Percentiles rank a stretch among this genome's conserved stretches.
These are phyloP conservation scores for Periglandula ipomoeae DNA, from an alignment of 2,329 filamentous ascomycete genomes.

Conservation along the genomic window DNA sequence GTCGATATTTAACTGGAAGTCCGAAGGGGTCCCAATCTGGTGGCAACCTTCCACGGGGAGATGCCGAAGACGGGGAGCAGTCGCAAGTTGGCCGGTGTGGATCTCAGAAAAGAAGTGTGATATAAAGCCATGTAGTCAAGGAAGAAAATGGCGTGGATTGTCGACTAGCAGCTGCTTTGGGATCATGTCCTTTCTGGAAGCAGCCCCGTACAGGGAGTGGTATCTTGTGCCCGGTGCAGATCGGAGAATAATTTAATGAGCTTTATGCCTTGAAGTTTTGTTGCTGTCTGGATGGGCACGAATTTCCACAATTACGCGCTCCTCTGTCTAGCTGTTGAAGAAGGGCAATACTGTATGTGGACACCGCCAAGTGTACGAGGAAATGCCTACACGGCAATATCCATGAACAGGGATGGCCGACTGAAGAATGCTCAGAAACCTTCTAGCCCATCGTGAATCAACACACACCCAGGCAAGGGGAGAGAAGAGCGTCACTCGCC, in stretches of 20 bases:
- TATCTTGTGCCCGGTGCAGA: slow-evolving; percentile 2
- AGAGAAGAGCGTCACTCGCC: too few relatives aligned
- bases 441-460: neutral
- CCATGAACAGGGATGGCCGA: slow-evolving; percentile 8
- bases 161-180: neutral
- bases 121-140: slow-evolving; percentile 3
- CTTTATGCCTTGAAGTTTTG: slow-evolving; percentile 7
- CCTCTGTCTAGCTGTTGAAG: neutral
- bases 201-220: slow-evolving; percentile 4
- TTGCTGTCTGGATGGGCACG: neutral
- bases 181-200: slow-evolving; percentile 3
- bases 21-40: neutral
- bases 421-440: neutral
- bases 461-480: too few relatives aligned
- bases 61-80: slow-evolving; percentile 7
- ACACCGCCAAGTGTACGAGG: slow-evolving; percentile 2
- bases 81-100: slow-evolving; percentile 5
- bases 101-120: slow-evolving; percentile 4
- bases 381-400: slow-evolving; percentile 8
- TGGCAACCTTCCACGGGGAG: slow-evolving; percentile 8
- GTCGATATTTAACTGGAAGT: slow-evolving; percentile 11
- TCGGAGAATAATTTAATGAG: slow-evolving; percentile 10
- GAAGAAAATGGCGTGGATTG: neutral
- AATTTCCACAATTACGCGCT: slow-evolving; percentile 4
- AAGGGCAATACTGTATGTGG: slow-evolving; percentile 2